Evolutionary conservation across 148 eudicot species (phyloP).

Genomic region (Fagopyrum esculentum): DNA sequence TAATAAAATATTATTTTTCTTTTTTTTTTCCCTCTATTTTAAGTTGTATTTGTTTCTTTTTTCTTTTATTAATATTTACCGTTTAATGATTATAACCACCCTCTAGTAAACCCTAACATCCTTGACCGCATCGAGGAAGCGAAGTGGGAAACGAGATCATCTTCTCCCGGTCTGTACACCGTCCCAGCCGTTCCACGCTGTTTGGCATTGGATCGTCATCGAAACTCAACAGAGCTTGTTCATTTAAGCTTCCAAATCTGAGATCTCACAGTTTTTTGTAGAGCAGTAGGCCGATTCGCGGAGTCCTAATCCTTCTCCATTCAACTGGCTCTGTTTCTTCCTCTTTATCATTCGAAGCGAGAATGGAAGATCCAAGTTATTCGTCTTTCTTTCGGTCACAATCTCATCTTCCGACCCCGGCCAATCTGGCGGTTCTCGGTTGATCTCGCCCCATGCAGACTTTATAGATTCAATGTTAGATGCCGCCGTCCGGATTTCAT

Average conservation of each 20-base stretch:
- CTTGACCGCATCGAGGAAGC: background rate
- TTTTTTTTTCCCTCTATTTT: no score
- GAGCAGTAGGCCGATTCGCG: slow-evolving; percentile 8
- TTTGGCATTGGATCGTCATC: slow-evolving; percentile 5
- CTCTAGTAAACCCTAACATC: slow-evolving; percentile 9
- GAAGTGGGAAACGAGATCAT: slow-evolving; percentile 1
- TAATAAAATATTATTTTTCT: no score
- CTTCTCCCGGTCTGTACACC: background rate
- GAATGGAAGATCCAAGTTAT: slow-evolving; percentile 11
- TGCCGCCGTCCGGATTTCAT: background rate
- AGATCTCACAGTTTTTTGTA: slow-evolving; percentile 17
- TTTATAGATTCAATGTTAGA: background rate
- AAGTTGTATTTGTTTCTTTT: no score
- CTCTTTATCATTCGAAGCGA: slow-evolving; percentile 4
- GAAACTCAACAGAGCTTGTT: background rate
- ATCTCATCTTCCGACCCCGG: background rate
- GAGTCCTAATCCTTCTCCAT: background rate
- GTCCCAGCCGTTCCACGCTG: background rate
- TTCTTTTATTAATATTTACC: no score
- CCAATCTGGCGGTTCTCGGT: slow-evolving; percentile 14
- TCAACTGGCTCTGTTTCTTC: slow-evolving; percentile 10
- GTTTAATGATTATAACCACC: no score
- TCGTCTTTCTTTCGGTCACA: slow-evolving; percentile 1
- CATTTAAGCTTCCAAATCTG: background rate
- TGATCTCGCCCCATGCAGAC: slow-evolving; percentile 13